Base-by-base conservation (phyloP, 805 yeast genomes). In the Phaffomyces thermotolerans region DNA sequence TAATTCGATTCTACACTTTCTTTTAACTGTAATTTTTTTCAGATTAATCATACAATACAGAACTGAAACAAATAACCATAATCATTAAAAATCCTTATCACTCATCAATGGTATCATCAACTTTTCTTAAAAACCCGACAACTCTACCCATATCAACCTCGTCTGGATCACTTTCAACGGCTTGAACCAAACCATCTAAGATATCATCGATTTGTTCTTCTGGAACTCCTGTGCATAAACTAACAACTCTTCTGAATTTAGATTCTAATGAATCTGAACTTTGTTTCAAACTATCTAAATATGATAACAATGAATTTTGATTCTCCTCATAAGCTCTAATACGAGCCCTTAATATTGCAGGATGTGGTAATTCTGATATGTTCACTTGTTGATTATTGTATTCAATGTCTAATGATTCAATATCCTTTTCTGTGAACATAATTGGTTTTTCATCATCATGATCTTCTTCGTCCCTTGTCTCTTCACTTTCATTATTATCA, bases 171-270 rank as follows among this genome's bases (percentile, higher is more conserved):
- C 91, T 84, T 50, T 90, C 95, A 6, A 91, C 96, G 17, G 96
- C 96, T 56, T 82, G 84, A 29, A 93, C 77, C 40, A 91, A 71
- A 5, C 91, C 95, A 51, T 86, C 93, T 40, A 91, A 71, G 53
- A 93, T 73, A 42, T 72, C 76, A 59, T 87, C 95, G 29, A 93
- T 95, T 49, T 80, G 82, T 42, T 75, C 76, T 42, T 84, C 85
- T 38, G 80, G 89, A 24, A 88, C 91, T 23, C 93, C 93, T 4
- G 96, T 84, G 67, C 98, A 90, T 41, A 88, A 69, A 24, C 95
- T 79, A 32, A 91, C 89, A 15, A 91, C 96, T 53, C 85, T 75
- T 54, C 93, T 81, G 66, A 89, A 93, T 62, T 91, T 91, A 24
- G 70, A 67, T 54, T 84, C 91, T 39, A 84, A 63, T 43, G 71